Evolutionary conservation across 768 basidiomycete species (phyloP), one percentile per base, ranked within the genome.

Genomic region (Lactarius sp.): DNA sequence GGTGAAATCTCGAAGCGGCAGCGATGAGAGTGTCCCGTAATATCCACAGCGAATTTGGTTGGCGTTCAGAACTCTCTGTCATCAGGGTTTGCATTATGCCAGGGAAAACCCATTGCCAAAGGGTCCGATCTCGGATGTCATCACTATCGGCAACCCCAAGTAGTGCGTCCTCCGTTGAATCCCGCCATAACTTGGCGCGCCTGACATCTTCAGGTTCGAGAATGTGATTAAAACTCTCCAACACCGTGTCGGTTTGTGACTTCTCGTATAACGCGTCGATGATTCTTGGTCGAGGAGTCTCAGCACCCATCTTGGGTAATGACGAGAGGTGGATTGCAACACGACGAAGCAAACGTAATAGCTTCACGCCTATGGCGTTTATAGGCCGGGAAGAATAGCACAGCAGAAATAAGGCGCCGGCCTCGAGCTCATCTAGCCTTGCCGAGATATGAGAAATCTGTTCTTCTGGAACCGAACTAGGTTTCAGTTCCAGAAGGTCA

Each of bases 101-200:
- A 4, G 92, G 87, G 67, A 84, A 89, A 53, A 90, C 73, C 69
- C 85, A 85, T 59, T 84, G 79, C 92, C 92, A 94, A 20, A 94
- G 75, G 52, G 79, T 83, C 55, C 81, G 81, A 70, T 94, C 92
- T 55, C 82, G 79, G 44, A 84, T 81, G 50, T 85, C 79, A 6
- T 76, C 74, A 72, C 91, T 92, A 61, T 91, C 88, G 10, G 85
- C 89, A 56, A 94, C 82, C 22, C 83, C 81, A 13, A 92, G 75
- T 13, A 85, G 78, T 34, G 84, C 74, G 61, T 88, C 87, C 0
- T 75, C 73, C 31, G 77, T 77, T 7, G 81, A 81, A 56, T 85
- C 78, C 67, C 78, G 78, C 88, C 89, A 90, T 65, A 87, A 83
- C 34, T 82, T 81, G 27, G 91, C 75, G 13, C 88, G 82, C 47